Conservation (phyloP, 306 rosid species). For the Vicia villosa region DNA sequence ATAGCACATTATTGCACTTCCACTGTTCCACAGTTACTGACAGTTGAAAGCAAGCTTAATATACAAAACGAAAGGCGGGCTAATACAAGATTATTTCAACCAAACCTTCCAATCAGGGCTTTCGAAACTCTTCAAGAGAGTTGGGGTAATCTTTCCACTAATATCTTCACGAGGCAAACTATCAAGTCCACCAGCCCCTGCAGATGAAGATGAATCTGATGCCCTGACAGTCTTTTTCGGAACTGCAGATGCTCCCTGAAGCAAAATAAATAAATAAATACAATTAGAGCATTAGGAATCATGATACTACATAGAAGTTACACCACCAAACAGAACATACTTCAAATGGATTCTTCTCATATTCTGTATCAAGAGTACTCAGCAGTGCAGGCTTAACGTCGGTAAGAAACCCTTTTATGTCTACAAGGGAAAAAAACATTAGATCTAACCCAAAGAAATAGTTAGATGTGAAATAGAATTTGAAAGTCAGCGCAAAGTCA, state of each 20-base stretch:
- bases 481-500: conserved; percentile 41
- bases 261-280: conserved; percentile 16
- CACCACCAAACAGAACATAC: conserved; percentile 44
- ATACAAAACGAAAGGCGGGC: conserved; percentile 1
- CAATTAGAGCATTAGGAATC: conserved; percentile 24
- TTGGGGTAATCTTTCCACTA: conserved; percentile 87
- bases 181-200: conserved; percentile 68
- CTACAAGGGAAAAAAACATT: conserved; percentile 53
- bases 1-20: background rate
- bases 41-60: conserved; percentile 7
- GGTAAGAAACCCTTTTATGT: conserved; percentile 88
- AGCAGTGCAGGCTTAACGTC: conserved; percentile 99
- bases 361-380: conserved; percentile 89
- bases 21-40: background rate
- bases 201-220: conserved; percentile 64
- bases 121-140: conserved; percentile 85
- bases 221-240: conserved; percentile 69
- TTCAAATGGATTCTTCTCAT: conserved; percentile 94
- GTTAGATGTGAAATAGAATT: conserved; percentile 1
- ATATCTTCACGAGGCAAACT: conserved; percentile 98
- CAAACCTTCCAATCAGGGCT: conserved; percentile 99
- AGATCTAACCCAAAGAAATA: conserved; percentile 27
- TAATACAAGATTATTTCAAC: background rate
- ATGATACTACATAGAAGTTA: conserved; percentile 7
- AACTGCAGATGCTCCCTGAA: conserved; percentile 81